A percentile compares a stretch with the other conserved stretches of the same genome.
These are phyloP conservation scores for Ceratocystis harringtonii DNA, from an alignment of 2,329 filamentous ascomycete species.

Conservation along the genomic window DNA sequence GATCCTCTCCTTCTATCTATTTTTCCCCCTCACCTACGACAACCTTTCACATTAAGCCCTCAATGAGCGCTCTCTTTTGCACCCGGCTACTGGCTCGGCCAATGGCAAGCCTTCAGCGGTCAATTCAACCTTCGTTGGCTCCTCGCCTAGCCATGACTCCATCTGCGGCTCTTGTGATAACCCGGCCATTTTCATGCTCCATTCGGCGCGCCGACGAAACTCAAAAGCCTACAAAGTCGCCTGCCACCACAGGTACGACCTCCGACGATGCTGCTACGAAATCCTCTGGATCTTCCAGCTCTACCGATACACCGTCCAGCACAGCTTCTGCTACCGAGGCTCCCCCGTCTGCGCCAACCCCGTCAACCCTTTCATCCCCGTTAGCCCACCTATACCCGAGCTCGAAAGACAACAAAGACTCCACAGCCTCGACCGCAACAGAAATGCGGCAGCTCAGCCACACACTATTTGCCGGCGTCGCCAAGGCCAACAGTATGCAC, in stretches of 20 bases:
- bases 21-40: not conserved
- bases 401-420: not conserved
- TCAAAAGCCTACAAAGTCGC: not conserved
- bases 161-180: conserved; percentile 11
- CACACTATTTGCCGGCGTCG: not conserved
- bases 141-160: not conserved
- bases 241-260: not conserved
- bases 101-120: conserved; percentile 2
- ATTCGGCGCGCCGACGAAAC: conserved; percentile 16
- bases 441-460: conserved; percentile 6
- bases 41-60: not conserved
- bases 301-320: not conserved
- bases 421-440: not conserved
- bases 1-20: not conserved
- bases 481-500: not conserved
- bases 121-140: not conserved
- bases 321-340: not conserved
- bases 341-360: conserved; percentile 1
- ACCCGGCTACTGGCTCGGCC: conserved; percentile 15
- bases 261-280: not conserved
- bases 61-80: conserved; percentile 17
- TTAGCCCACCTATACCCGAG: conserved; percentile 3
- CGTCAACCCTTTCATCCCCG: conserved; percentile 8
- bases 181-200: conserved; percentile 19
- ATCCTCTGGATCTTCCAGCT: not conserved